A percentile compares a stretch with the other conserved stretches of the same genome.
These are phyloP conservation scores for Stachybotrys chartarum DNA, from an alignment of 2,329 filamentous ascomycete genomes.

Conservation along the genomic window DNA sequence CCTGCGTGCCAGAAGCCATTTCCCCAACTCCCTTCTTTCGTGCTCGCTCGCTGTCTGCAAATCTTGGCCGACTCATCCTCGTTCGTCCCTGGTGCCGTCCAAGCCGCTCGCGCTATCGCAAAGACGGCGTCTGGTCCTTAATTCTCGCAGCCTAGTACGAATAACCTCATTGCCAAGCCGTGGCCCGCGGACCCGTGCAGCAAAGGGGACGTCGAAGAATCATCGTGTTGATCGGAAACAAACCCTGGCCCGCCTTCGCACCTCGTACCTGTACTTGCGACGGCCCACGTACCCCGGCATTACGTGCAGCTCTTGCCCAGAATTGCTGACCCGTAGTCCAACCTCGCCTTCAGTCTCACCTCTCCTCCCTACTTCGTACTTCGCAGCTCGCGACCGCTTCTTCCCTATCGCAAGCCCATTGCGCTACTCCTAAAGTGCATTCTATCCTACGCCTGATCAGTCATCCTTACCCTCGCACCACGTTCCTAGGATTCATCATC, in stretches of 20 bases:
- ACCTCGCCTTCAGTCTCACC: too few relatives aligned
- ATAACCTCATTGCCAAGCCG: neutral
- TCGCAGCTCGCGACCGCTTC: too few relatives aligned
- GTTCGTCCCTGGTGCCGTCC: neutral
- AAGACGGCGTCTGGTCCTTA: neutral
- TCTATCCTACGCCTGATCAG: too few relatives aligned
- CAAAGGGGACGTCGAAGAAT: neutral
- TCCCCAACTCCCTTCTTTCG: neutral
- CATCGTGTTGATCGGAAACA: neutral
- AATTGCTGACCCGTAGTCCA: too few relatives aligned
- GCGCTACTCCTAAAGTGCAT: too few relatives aligned
- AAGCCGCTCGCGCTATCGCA: neutral
- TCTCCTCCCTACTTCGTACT: too few relatives aligned
- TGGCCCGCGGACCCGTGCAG: neutral
- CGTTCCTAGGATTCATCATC: too few relatives aligned
- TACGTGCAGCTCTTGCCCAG: too few relatives aligned
- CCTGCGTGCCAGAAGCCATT: too few relatives aligned
- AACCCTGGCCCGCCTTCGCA: neutral
- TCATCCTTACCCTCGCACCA: too few relatives aligned
- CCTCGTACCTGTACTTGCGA: neutral
- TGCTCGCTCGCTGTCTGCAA: neutral
- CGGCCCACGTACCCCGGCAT: too few relatives aligned
- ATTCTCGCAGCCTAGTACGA: neutral
- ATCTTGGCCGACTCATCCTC: neutral
- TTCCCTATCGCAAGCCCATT: too few relatives aligned